These are phyloP conservation scores for Crithidia thermophila DNA, from an alignment of 208 protist genomes.

Conservation along the genomic window DNA sequence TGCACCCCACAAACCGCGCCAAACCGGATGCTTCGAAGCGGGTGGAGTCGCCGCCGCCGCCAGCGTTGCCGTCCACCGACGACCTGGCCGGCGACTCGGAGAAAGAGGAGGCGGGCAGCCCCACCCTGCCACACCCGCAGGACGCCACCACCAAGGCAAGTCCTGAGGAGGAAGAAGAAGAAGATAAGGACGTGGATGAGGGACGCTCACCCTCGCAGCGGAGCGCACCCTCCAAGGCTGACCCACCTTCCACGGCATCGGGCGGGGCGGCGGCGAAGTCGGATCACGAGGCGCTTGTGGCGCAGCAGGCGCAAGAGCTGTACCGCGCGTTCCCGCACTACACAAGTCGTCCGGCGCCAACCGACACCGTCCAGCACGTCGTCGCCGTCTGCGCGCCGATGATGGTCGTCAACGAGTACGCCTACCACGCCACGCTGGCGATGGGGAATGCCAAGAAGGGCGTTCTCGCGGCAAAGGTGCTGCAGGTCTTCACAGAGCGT, in stretches of 20 bases:
- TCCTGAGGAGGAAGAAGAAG: not conserved
- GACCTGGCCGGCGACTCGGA: conserved; percentile 8
- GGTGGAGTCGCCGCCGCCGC: not conserved
- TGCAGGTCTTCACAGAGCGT: conserved; percentile 30
- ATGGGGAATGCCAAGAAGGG: conserved; percentile 55
- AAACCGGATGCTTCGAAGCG: not conserved
- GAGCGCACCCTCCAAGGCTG: not conserved
- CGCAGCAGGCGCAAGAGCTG: conserved; percentile 38
- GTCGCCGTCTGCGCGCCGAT: conserved; percentile 54
- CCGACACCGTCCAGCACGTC: conserved; percentile 46
- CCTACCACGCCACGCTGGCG: conserved; percentile 43
- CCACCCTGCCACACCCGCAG: not conserved
- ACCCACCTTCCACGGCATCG: not conserved
- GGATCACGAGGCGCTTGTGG: conserved; percentile 2
- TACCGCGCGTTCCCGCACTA: conserved; percentile 35
- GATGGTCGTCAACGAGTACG: conserved; percentile 44
- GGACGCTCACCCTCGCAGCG: conserved; percentile 5
- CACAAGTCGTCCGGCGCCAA: conserved; percentile 28
- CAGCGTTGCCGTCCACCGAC: not conserved
- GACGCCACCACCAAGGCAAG: too few species aligned
- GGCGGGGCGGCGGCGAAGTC: not conserved
- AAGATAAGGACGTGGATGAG: not conserved
- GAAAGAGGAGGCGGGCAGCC: conserved; percentile 6
- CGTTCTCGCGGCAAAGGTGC: conserved; percentile 32
- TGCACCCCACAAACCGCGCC: too few species aligned